Evolutionary conservation across 2,329 filamentous ascomycete species (phyloP).

Genomic region (Hypoxylon sp.): DNA sequence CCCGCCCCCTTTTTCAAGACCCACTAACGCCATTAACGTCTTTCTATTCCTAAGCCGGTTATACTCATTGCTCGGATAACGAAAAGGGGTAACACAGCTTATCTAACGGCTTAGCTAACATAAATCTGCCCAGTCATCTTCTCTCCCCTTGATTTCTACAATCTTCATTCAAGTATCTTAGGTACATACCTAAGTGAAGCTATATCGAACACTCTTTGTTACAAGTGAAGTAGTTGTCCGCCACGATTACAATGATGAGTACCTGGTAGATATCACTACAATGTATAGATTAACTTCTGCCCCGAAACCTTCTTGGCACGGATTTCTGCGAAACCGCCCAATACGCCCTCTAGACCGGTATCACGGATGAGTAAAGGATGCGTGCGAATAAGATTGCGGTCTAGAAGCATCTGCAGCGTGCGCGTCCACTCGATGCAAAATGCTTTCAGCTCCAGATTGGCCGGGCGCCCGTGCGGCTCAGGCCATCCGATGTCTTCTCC

Average conservation of each 20-base stretch:
- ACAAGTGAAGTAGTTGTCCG: background rate
- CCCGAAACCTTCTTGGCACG: background rate
- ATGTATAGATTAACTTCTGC: background rate
- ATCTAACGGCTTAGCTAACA: too few relatives aligned
- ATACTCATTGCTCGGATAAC: background rate
- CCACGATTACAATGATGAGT: background rate
- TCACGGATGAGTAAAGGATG: background rate
- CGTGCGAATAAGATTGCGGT: background rate
- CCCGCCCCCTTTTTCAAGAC: background rate
- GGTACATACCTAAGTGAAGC: too few relatives aligned
- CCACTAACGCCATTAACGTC: background rate
- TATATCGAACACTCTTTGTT: background rate
- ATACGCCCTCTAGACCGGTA: background rate
- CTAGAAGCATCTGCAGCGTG: background rate
- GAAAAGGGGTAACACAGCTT: background rate
- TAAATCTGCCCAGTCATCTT: too few relatives aligned
- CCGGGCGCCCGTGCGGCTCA: background rate
- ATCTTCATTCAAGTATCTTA: too few relatives aligned
- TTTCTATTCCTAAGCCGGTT: background rate
- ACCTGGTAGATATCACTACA: background rate
- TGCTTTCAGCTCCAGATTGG: background rate
- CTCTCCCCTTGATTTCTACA: too few relatives aligned
- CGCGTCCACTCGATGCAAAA: background rate
- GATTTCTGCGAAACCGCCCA: background rate
- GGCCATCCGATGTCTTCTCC: background rate